phyloP scores from a whole-genome alignment of 2,329 filamentous ascomycete species.

The Aspergillus oerlinghausenensis region DNA sequence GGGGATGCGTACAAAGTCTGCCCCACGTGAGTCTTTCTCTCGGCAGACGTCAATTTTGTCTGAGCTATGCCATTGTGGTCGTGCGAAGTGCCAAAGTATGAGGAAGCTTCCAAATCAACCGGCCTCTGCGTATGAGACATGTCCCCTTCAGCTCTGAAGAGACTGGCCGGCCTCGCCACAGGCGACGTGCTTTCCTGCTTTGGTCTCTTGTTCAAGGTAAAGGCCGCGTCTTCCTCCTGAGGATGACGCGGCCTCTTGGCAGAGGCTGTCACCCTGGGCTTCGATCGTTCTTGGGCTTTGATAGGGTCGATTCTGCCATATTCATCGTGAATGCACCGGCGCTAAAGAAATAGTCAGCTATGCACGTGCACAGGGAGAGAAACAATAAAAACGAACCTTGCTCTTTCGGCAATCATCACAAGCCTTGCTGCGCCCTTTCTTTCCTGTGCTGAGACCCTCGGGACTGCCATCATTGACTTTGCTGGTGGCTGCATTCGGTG shows the following conservation, averaged over 20 bases:
- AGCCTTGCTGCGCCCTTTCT: constrained; percentile 59
- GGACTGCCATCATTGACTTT: constrained; percentile 28
- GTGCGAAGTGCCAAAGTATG: constrained; percentile 5
- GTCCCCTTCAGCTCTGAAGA: constrained; percentile 16
- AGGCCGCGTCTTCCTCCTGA: constrained; percentile 35
- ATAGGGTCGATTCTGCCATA: constrained; percentile 60
- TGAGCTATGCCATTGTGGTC: constrained; percentile 8
- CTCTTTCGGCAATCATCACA: constrained; percentile 64
- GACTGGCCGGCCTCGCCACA: constrained; percentile 18
- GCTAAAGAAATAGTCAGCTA: constrained; percentile 39
- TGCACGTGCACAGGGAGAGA: constrained; percentile 1
- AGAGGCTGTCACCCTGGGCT: constrained; percentile 54
- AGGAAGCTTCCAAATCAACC: constrained; percentile 6
- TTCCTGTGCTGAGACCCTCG: constrained; percentile 38
- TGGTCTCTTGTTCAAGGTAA: constrained; percentile 26
- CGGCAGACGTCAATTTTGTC: constrained; percentile 9
- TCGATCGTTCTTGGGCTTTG: constrained; percentile 58
- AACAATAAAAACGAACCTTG: constrained; percentile 48
- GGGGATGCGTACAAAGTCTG: constrained; percentile 35
- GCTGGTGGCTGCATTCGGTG: constrained; percentile 22
- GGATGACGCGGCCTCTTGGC: constrained; percentile 49
- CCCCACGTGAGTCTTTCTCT: constrained; percentile 18
- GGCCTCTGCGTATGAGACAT: constrained; percentile 8
- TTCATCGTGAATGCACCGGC: constrained; percentile 63
- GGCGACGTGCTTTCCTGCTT: constrained; percentile 33